phyloP scores from a whole-genome alignment of 805 yeast genomes.

The Pachysolen tannophilus region DNA sequence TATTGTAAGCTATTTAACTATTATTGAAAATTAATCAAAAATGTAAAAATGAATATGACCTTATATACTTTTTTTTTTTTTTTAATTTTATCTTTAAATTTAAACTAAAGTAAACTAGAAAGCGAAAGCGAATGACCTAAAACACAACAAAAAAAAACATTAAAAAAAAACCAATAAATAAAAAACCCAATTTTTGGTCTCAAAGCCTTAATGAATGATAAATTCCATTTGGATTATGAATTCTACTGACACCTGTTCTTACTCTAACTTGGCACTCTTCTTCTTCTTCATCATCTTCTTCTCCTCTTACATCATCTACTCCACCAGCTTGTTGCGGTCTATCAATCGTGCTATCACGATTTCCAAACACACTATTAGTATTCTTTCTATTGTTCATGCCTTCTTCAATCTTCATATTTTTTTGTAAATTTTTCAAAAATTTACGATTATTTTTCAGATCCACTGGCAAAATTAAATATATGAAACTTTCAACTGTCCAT shows the following conservation, averaged over 20 bases:
- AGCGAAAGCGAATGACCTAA: too few species aligned
- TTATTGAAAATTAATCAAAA: too few species aligned
- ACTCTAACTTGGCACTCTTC: constrained; percentile 34
- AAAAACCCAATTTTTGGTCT: too few species aligned
- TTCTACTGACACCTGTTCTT: constrained; percentile 29
- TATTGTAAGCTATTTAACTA: too few species aligned
- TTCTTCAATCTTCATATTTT: constrained; percentile 4
- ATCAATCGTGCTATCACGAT: too few species aligned
- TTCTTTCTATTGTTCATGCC: constrained; percentile 15
- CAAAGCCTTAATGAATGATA: constrained; percentile 17
- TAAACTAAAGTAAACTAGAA: too few species aligned
- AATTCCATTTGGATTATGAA: constrained; percentile 33
- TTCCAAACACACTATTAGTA: constrained; percentile 11
- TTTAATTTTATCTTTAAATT: too few species aligned
- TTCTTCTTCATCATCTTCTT: constrained; percentile 22
- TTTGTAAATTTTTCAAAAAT: not conserved
- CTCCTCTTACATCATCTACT: constrained; percentile 6
- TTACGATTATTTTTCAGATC: not conserved
- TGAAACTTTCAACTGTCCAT: constrained; percentile 51
- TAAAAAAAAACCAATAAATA: too few species aligned
- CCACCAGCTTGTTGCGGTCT: not conserved
- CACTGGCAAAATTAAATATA: constrained; percentile 25
- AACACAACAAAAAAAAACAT: too few species aligned
- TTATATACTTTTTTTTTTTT: too few species aligned
- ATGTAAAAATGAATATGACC: too few species aligned